Evolutionary conservation across 2,329 filamentous ascomycete species (phyloP), one percentile per base, ranked within the genome.

Genomic region (Fusarium succisae): DNA sequence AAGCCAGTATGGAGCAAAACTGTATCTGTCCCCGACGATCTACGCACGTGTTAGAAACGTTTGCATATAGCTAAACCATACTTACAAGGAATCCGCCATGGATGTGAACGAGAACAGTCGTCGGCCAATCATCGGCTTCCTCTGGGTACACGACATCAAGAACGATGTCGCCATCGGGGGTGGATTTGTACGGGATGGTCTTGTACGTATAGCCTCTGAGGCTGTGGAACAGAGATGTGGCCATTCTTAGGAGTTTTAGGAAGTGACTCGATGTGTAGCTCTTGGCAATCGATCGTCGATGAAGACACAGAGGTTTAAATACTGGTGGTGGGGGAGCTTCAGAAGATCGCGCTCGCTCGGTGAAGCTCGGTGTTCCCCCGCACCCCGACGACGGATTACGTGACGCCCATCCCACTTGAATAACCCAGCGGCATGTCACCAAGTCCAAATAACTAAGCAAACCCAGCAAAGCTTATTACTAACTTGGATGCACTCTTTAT

Each of bases 21-120:
- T 74, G 20, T 75, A 70, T 43, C 76, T 66, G 11, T 77, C 76
- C 6, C 76, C 76, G 3, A 77, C 51, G 24, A 78, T 66, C 73
- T 77, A 7, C 6, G 5, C 3, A 3, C 11, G n/a, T n/a, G 15
- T 76, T 15, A 72, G 47, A 9, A 2, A 12, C 1, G 4, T 8
- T 18, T 26, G 3, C 13, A 1, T 6, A 5, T 1, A 35, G 1
- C 5, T 18, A 8, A 8, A 30, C 0, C 0, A 4, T 3, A 24
- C 24, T 24, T 38, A 66, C 75, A 4, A 77, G 44, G 11, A 76
- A 77, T 8, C 75, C 75, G 1, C 75, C 75, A 6, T 77, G 75
- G 11, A 73, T 77, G 32, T 77, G 75, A 20, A 77, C 50, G 1
- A 77, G 50, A 15, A 77, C 75, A 9, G 68, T 76, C 6, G 41